Base-by-base conservation (phyloP, 2,329 filamentous ascomycete species). In the Penicillium sp. region DNA sequence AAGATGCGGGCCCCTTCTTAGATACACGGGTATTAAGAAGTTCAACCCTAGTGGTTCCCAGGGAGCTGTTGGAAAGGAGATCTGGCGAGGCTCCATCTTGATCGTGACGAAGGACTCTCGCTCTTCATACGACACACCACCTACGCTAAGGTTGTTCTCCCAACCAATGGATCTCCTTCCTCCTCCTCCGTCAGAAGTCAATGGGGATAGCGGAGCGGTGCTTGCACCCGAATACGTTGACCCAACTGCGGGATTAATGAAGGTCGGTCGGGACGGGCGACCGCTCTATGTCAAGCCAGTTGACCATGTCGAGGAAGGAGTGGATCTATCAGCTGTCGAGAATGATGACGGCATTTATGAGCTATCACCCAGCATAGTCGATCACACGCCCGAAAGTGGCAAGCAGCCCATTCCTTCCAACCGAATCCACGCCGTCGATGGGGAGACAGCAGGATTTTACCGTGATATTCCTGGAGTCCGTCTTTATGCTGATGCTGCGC, bases 31-130 rank as follows among this genome's bases (percentile, higher is more conserved):
- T 16, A 81, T 95, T 81, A 95, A 68, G 73, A 75, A 59, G 61
- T 58, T 69, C 53, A 57, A 55, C 36, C 59, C 65, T 42, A 54
- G 66, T 47, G 56, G 62, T n/a, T 57, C 63, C 13, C 59, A 63
- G 40, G 66, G 66, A 0, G 55, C 61, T 9, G 57, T 65, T 24
- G 83, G 88, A 35, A 79, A 82, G 42, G 88, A 95, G 59, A 82
- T 91, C 16, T 98, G 93, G 93, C 82, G 90, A 65, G 93, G 93
- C 4, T 94, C 83, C 50, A 78, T 97, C 47, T 89, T 98, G 88
- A 95, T 98, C 59, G 89, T 98, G 18, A 97, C 93, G 0, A 78
- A 83, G 42, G 91, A 98, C 62, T 78, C 81, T 1, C 80, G 85
- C 32, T 97, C 91, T 2, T 86, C 85, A 0, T 95, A 96, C 62